These are phyloP conservation scores for Capronia coronata DNA, from an alignment of 2,329 filamentous ascomycete genomes.

Conservation along the genomic window DNA sequence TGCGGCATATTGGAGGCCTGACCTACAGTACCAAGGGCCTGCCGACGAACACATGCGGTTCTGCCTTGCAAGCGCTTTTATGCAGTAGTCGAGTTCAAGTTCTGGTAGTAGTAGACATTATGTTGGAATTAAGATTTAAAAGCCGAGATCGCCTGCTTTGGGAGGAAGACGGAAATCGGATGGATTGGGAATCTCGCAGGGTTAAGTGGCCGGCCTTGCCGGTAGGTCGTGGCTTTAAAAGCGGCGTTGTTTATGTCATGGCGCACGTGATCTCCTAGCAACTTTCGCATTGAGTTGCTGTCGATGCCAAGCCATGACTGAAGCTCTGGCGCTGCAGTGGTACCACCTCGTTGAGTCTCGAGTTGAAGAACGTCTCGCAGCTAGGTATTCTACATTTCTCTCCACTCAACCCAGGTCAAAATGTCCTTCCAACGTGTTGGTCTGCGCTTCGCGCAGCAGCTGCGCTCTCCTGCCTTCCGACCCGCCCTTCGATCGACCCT, in stretches of 20 bases:
- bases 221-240: too few species aligned
- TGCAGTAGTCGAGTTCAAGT: too few species aligned
- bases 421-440: slow-evolving; percentile 62
- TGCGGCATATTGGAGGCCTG: too few species aligned
- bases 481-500: slow-evolving; percentile 49
- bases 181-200: too few species aligned
- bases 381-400: slow-evolving; percentile 5
- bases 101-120: too few species aligned
- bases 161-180: too few species aligned
- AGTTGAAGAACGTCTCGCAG: neutral
- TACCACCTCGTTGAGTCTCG: neutral
- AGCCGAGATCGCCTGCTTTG: too few species aligned
- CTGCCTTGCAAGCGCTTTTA: too few species aligned
- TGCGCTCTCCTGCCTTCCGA: slow-evolving; percentile 51
- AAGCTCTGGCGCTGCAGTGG: neutral
- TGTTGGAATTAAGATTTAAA: too few species aligned
- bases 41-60: too few species aligned
- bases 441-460: slow-evolving; percentile 56
- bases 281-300: neutral
- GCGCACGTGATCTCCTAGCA: neutral
- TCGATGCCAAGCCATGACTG: slow-evolving; percentile 2
- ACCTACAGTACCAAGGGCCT: too few species aligned
- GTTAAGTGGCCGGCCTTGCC: too few species aligned
- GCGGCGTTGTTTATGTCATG: neutral
- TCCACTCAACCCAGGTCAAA: slow-evolving; percentile 29